Evolutionary conservation across 2,329 filamentous ascomycete genomes (phyloP), one percentile per base, ranked within the genome.

Genomic region (Stagonosporopsis rhizophila): DNA sequence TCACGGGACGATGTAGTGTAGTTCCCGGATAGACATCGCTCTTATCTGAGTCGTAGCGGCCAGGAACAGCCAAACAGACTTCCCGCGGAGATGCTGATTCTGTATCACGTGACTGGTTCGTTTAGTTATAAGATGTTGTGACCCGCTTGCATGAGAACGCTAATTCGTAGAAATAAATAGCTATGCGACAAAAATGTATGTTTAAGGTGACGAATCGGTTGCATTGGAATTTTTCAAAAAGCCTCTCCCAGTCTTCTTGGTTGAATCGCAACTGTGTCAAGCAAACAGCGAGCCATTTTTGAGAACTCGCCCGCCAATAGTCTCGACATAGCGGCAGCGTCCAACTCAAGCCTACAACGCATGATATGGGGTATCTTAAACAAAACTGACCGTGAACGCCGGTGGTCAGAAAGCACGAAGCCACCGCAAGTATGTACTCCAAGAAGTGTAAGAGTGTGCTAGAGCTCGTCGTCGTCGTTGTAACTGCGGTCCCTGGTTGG

Each of bases 401-500:
- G 27, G 11, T 30, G 12, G 12, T 19, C 4, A 30, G 28, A 20
- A 39, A 47, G 44, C 45, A 32, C n/a, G 32, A 39, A 32, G 32
- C 35, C 20, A 30, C 23, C 35, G 37, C 30, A 14, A 15, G 32
- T 23, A 14, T 40, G 15, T 28, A 19, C 5, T 17, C 20, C 14
- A 8, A 44, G 20, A 25, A 37, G 14, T n/a, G n/a, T 19, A 14
- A 23, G 25, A 28, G 12, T 20, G 20, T 39, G 37, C 37, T 39
- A 39, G 8, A 38, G 35, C n/a, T 39, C 37, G 28, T 30, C 44
- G 27, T 39, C 55, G 8, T 62, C 60, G 46, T 60, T 44, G 56
- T 56, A 45, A 40, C 52, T 48, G 6, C 17, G 19, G 1, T 54
- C 52, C 27, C 53, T 56, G 12, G 62, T 53, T 6, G 66, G 66